A percentile compares a stretch with the other conserved stretches of the same genome.
phyloP scores from a whole-genome alignment of 2,329 filamentous ascomycete genomes.

The Pseudopithomyces chartarum region DNA sequence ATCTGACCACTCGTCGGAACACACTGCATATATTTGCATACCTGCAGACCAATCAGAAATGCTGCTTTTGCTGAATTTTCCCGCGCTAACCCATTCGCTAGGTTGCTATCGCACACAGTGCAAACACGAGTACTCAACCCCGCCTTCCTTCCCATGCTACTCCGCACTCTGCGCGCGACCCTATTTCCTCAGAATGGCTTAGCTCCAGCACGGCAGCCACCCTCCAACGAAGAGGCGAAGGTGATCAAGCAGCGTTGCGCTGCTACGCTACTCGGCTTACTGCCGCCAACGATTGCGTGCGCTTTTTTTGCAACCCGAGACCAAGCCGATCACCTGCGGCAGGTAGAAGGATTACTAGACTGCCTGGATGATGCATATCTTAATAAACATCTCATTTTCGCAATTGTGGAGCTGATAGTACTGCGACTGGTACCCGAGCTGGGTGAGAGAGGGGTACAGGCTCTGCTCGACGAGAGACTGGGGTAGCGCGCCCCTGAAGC shows the following conservation, averaged over 20 bases:
- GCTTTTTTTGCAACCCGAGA: conserved; percentile 35
- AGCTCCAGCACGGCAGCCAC: conserved; percentile 64
- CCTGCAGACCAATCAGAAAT: conserved; percentile 28
- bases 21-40: conserved; percentile 27
- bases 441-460: conserved; percentile 69
- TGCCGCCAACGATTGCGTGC: conserved; percentile 52
- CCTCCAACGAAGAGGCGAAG: conserved; percentile 64
- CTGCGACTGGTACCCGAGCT: conserved; percentile 84
- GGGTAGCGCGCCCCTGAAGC: conserved; percentile 32
- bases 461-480: conserved; percentile 76
- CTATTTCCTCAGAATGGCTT: conserved; percentile 87
- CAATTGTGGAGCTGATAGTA: conserved; percentile 80
- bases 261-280: conserved; percentile 56
- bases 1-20: conserved; percentile 23
- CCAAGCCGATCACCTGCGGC: conserved; percentile 64
- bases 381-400: conserved; percentile 90
- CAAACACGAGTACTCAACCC: conserved; percentile 50
- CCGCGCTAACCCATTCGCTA: conserved; percentile 39
- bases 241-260: conserved; percentile 71
- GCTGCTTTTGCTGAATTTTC: conserved; percentile 21
- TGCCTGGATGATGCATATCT: conserved; percentile 82
- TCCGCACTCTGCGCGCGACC: conserved; percentile 73
- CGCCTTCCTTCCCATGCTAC: conserved; percentile 51
- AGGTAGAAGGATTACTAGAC: conserved; percentile 66
- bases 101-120: conserved; percentile 53